These are phyloP conservation scores for Cornus suecica DNA, from an alignment of 148 eudicot species.

Conservation along the genomic window DNA sequence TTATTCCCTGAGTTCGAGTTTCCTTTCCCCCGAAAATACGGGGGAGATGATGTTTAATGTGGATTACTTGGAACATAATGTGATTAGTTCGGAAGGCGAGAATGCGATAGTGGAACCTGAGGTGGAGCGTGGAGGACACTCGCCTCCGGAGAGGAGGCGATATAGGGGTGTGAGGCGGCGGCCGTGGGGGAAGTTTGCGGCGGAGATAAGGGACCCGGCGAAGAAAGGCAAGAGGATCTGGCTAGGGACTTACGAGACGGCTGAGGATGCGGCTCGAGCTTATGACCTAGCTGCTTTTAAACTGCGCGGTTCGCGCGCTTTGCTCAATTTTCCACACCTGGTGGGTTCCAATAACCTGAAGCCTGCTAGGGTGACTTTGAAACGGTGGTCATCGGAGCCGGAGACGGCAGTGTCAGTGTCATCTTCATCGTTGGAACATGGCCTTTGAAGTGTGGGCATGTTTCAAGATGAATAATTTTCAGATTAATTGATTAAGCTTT, in stretches of 20 bases:
- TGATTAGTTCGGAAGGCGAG: background rate
- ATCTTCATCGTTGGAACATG: background rate
- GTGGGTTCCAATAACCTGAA: conserved; percentile 14
- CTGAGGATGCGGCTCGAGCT: conserved; percentile 13
- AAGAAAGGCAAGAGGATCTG: conserved; percentile 28
- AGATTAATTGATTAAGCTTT: no score
- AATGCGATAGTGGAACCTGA: background rate
- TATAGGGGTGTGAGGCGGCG: conserved; percentile 36
- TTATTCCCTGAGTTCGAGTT: no score
- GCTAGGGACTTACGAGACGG: conserved; percentile 31
- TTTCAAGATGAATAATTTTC: no score
- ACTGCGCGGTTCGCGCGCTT: conserved; percentile 28
- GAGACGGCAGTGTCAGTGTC: background rate
- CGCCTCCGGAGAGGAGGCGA: conserved; percentile 17
- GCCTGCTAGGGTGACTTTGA: conserved; percentile 17
- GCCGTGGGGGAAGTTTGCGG: conserved; percentile 38
- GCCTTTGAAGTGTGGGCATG: no score
- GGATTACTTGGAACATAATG: no score
- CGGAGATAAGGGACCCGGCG: conserved; percentile 29
- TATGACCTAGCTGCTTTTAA: conserved; percentile 32
- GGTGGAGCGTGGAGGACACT: background rate
- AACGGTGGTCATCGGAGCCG: background rate
- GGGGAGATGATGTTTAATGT: no score
- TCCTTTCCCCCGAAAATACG: no score
- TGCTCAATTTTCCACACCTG: conserved; percentile 30